A percentile compares a stretch with the other conserved stretches of the same genome.
phyloP scores from a whole-genome alignment of 805 yeast genomes.

The Candida maesae region DNA sequence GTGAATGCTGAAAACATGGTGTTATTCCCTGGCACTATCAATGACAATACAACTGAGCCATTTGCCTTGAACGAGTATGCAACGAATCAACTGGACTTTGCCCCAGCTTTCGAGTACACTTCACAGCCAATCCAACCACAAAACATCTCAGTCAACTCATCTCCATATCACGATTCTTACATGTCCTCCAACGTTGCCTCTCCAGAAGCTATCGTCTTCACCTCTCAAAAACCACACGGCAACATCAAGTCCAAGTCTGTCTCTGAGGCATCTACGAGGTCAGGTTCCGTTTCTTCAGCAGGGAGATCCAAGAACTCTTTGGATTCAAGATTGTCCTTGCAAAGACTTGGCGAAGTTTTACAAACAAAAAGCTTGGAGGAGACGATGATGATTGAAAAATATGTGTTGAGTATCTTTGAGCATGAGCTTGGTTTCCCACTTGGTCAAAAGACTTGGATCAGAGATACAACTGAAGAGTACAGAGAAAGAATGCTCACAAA shows the following conservation, averaged over 20 bases:
- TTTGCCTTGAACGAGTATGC: no score
- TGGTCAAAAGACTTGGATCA: constrained; percentile 80
- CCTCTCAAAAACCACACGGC: background rate
- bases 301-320: constrained; percentile 22
- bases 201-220: background rate
- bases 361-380: constrained; percentile 47
- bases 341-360: constrained; percentile 50
- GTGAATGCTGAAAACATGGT: background rate
- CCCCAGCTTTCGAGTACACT: constrained; percentile 7
- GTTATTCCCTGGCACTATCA: constrained; percentile 3
- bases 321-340: constrained; percentile 56
- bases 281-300: background rate
- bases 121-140: constrained; percentile 2
- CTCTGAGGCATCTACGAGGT: constrained; percentile 3
- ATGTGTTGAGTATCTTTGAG: constrained; percentile 48
- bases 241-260: constrained; percentile 5
- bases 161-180: constrained; percentile 4
- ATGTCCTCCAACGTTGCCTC: constrained; percentile 1
- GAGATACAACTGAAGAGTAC: constrained; percentile 61
- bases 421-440: constrained; percentile 63
- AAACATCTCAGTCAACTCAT: constrained; percentile 5
- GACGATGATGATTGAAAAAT: constrained; percentile 52
- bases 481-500: constrained; percentile 46
- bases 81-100: background rate
- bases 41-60: constrained; percentile 7